Conservation (phyloP, 768 basidiomycete species). For the Xanthoconium purpureum region DNA sequence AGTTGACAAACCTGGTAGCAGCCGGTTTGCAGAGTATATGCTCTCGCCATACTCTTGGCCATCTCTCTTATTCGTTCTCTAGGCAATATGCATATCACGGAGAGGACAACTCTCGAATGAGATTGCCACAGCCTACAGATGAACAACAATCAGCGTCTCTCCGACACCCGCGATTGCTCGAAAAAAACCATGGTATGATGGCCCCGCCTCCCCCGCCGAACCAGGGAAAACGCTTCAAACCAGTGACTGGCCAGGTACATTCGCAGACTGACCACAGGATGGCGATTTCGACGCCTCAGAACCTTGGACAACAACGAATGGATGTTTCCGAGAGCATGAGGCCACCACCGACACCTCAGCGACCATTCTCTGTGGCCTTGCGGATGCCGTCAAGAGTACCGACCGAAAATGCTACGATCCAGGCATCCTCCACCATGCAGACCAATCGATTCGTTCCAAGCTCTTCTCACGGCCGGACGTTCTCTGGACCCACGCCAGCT, state of each 20-base stretch:
- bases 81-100: conserved; percentile 71
- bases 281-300: conserved; percentile 11
- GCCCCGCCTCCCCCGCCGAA: conserved; percentile 29
- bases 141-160: conserved; percentile 40
- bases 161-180: conserved; percentile 35
- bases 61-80: conserved; percentile 7
- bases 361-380: conserved; percentile 22
- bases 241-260: conserved; percentile 16
- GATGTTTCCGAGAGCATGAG: conserved; percentile 39
- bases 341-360: conserved; percentile 52
- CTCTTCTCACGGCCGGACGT: conserved; percentile 25
- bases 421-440: conserved; percentile 10
- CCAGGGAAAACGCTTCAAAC: conserved; percentile 25
- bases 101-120: conserved; percentile 42
- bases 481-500: conserved; percentile 11
- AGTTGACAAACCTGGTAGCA: conserved; percentile 45
- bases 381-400: conserved; percentile 28
- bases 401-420: conserved; percentile 11
- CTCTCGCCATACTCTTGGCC: conserved; percentile 5
- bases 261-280: conserved; percentile 8
- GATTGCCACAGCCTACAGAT: conserved; percentile 39
- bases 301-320: conserved; percentile 20
- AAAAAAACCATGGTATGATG: conserved; percentile 31
- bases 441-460: conserved; percentile 34
- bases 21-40: conserved; percentile 49